Evolutionary conservation across 2,329 filamentous ascomycete species (phyloP).

Genomic region (Talaromyces sp.): DNA sequence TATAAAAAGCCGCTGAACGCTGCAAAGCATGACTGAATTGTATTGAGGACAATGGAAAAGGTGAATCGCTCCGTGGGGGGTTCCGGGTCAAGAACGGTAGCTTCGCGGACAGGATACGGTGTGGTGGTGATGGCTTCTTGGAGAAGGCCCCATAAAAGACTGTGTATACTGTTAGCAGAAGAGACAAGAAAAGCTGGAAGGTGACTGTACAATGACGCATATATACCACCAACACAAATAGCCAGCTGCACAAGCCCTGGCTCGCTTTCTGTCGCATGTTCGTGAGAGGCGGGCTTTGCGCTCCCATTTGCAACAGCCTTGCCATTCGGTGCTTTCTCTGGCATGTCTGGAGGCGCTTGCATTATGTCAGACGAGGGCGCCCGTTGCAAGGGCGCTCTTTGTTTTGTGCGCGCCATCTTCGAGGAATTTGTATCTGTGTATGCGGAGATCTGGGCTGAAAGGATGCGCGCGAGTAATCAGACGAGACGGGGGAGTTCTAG

Average conservation of each 20-base stretch:
- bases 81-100: conserved; percentile 41
- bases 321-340: conserved; percentile 22
- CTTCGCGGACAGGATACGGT: conserved; percentile 61
- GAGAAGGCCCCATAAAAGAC: conserved; percentile 91
- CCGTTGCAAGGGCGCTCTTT: conserved; percentile 60
- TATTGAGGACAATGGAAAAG: conserved; percentile 93
- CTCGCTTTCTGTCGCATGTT: conserved; percentile 14
- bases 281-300: neutral
- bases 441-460: neutral
- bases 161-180: conserved; percentile 29
- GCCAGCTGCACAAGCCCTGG: conserved; percentile 69
- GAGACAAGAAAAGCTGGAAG: neutral
- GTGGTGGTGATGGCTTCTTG: conserved; percentile 98
- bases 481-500: neutral
- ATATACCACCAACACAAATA: conserved; percentile 90
- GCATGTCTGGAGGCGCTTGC: conserved; percentile 29
- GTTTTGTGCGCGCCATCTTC: conserved; percentile 68
- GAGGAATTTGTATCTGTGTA: neutral
- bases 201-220: conserved; percentile 77
- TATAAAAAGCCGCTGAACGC: conserved; percentile 78
- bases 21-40: conserved; percentile 86
- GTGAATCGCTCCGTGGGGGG: conserved; percentile 68
- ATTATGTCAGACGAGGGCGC: conserved; percentile 64
- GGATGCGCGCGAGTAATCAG: neutral
- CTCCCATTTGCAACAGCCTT: conserved; percentile 11